A percentile compares a stretch with the other conserved stretches of the same genome.
These are phyloP conservation scores for Boletus sp. DNA, from an alignment of 768 basidiomycete genomes.

Conservation along the genomic window DNA sequence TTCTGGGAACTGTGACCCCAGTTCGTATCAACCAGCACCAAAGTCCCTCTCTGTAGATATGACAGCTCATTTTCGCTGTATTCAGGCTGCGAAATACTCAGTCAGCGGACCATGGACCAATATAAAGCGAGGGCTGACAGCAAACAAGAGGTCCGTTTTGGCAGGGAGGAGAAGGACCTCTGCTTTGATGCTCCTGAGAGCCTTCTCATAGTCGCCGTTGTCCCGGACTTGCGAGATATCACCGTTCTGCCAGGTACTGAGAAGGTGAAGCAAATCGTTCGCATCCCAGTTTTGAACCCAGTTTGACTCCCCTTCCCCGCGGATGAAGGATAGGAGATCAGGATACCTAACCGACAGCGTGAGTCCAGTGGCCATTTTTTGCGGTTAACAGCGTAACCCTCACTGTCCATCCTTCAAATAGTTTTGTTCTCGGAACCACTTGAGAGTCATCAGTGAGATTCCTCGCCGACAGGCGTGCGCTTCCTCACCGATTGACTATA, in stretches of 20 bases:
- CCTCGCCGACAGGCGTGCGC: constrained; percentile 87
- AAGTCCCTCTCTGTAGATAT: constrained; percentile 38
- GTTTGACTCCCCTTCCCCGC: constrained; percentile 47
- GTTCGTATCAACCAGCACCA: constrained; percentile 43
- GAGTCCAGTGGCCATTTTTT: background rate
- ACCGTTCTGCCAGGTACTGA: constrained; percentile 49
- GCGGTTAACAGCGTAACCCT: background rate
- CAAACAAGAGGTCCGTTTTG: constrained; percentile 58
- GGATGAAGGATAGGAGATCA: constrained; percentile 46
- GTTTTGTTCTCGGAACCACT: constrained; percentile 54
- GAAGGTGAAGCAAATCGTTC: constrained; percentile 50
- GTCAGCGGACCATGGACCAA: background rate
- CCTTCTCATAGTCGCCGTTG: constrained; percentile 41
- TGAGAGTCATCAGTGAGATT: background rate
- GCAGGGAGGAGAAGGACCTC: constrained; percentile 55
- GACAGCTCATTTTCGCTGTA: constrained; percentile 48
- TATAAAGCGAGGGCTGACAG: constrained; percentile 30
- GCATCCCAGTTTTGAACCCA: constrained; percentile 50
- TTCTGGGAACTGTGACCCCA: constrained; percentile 16
- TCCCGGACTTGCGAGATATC: constrained; percentile 47
- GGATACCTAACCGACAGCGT: constrained; percentile 36
- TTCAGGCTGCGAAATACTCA: constrained; percentile 40
- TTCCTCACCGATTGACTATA: constrained; percentile 50
- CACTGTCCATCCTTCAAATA: constrained; percentile 43
- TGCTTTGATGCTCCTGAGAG: constrained; percentile 45